Evolutionary conservation across 23 red algal genomes (phyloP).

Genomic region (Chondrus crispus): DNA sequence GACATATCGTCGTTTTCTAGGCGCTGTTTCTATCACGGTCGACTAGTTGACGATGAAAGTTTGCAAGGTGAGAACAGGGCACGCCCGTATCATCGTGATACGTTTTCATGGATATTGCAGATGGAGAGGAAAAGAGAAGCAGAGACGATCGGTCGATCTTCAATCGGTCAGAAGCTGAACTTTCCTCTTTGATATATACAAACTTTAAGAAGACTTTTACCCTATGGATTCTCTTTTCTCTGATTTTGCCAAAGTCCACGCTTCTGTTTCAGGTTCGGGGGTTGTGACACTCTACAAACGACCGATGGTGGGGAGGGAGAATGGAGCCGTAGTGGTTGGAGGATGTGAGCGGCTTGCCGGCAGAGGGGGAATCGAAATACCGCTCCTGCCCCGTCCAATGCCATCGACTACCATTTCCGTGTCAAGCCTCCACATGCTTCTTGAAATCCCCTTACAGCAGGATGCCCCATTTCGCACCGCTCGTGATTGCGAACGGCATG

Average conservation of each 20-base stretch:
- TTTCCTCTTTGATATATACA: slow-evolving; percentile 54
- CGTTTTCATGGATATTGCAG: slow-evolving; percentile 70
- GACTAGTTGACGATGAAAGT: slow-evolving; percentile 56
- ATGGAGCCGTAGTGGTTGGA: too few species aligned
- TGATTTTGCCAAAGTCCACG: slow-evolving; percentile 15
- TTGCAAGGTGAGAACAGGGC: slow-evolving; percentile 39
- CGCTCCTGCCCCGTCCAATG: too few species aligned
- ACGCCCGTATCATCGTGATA: slow-evolving; percentile 60
- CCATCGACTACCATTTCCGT: too few species aligned
- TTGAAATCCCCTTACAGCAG: too few species aligned
- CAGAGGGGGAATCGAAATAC: too few species aligned
- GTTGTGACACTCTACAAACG: slow-evolving; percentile 74
- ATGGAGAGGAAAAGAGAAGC: slow-evolving; percentile 51
- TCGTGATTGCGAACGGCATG: too few species aligned
- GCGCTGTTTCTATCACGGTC: slow-evolving; percentile 81
- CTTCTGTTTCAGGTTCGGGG: slow-evolving; percentile 52
- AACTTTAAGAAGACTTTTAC: slow-evolving; percentile 60
- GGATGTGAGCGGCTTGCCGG: too few species aligned
- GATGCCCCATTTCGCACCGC: too few species aligned
- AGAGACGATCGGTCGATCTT: slow-evolving; percentile 59
- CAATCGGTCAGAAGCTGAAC: slow-evolving; percentile 62
- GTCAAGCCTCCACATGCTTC: too few species aligned
- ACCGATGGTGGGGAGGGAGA: too few species aligned
- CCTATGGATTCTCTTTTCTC: slow-evolving; percentile 61
- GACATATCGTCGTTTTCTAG: slow-evolving; percentile 83